Evolutionary conservation across 306 rosid species (phyloP).

Genomic region (Hippophae tibetana): DNA sequence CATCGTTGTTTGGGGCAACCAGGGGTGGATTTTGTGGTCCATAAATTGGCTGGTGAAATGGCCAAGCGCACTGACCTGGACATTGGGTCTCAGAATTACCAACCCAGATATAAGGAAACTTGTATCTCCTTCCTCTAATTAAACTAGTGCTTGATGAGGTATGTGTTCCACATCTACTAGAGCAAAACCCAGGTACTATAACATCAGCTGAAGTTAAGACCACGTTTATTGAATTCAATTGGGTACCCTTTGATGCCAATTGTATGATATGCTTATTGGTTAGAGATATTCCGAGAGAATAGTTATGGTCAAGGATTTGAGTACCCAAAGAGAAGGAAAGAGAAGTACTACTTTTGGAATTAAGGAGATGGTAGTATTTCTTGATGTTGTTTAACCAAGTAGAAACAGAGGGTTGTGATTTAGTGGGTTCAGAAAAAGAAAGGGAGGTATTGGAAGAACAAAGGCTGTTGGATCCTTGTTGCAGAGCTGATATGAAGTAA

Average conservation of each 20-base stretch:
- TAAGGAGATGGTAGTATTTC: conserved; percentile 31
- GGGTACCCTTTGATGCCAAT: conserved; percentile 39
- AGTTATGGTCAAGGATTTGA: conserved; percentile 29
- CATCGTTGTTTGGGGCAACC: conserved; percentile 23
- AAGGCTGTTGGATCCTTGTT: conserved; percentile 14
- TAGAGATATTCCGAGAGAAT: conserved; percentile 45
- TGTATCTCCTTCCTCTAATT: conserved; percentile 17
- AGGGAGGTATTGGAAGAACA: conserved; percentile 38
- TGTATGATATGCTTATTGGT: conserved; percentile 20
- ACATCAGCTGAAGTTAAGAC: conserved; percentile 51
- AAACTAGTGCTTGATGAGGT: conserved; percentile 15
- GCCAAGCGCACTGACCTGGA: conserved; percentile 33
- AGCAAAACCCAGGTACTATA: conserved; percentile 43
- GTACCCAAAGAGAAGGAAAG: conserved; percentile 24
- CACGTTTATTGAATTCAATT: conserved; percentile 29
- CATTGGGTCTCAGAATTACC: conserved; percentile 47
- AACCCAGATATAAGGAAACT: conserved; percentile 47
- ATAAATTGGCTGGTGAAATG: conserved; percentile 25
- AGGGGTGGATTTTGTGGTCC: conserved; percentile 27
- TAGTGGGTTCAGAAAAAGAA: conserved; percentile 19
- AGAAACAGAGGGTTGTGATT: conserved; percentile 37
- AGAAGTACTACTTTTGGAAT: conserved; percentile 16
- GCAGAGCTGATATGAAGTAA: conserved; percentile 20
- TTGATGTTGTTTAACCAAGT: conserved; percentile 42
- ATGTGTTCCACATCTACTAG: conserved; percentile 46